These are phyloP conservation scores for Rhizopus microsporus DNA, from an alignment of 371 early-diverging fungal species.

Conservation along the genomic window DNA sequence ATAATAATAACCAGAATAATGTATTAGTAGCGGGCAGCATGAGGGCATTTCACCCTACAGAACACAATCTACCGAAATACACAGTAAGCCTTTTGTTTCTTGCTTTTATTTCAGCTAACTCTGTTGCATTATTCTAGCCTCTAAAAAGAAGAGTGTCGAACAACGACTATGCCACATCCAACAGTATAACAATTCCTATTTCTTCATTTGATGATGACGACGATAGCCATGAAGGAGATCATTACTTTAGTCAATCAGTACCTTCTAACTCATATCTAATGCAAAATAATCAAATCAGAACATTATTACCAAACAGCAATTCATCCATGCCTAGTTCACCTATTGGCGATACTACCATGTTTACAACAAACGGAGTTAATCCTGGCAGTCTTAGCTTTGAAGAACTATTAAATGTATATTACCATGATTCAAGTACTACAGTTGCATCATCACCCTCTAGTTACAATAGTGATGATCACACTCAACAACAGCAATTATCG, in stretches of 20 bases:
- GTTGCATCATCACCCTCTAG: conserved; percentile 18
- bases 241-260: conserved; percentile 18
- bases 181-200: conserved; percentile 18
- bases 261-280: conserved; percentile 21
- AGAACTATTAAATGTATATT: conserved; percentile 27
- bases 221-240: conserved; percentile 5
- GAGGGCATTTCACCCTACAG: conserved; percentile 1
- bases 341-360: conserved; percentile 23
- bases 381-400: conserved; percentile 35
- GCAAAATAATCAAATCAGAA: conserved; percentile 5
- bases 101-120: too few species aligned
- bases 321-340: conserved; percentile 7
- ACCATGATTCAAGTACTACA: conserved; percentile 2
- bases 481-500: not conserved
- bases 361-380: conserved; percentile 16
- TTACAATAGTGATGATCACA: conserved; percentile 18
- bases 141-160: conserved; percentile 18
- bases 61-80: conserved; percentile 3
- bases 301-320: conserved; percentile 3
- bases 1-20: conserved; percentile 7
- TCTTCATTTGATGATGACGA: conserved; percentile 14
- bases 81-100: not conserved
- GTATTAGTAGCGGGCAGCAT: conserved; percentile 8
- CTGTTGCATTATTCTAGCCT: conserved; percentile 7
- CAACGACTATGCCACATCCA: not conserved